Percentiles rank a stretch among this genome's conserved stretches.
Evolutionary conservation across 1,139 yeast species (phyloP).

Genomic region (Pichia sp.): DNA sequence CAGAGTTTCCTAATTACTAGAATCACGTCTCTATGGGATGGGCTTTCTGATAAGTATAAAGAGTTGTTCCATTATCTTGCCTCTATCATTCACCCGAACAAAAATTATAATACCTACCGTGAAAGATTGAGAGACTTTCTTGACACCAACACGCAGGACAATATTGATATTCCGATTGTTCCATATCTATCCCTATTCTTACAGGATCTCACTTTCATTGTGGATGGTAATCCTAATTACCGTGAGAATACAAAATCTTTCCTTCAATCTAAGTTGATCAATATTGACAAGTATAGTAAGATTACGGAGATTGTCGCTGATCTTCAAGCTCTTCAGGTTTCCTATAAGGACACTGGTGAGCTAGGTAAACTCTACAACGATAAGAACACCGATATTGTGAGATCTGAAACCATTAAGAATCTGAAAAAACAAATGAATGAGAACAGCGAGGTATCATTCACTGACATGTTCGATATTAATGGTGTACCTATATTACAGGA

Average conservation of each 20-base stretch:
- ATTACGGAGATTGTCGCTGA: constrained; percentile 71
- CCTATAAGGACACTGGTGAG: constrained; percentile 35
- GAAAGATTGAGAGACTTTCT: constrained; percentile 55
- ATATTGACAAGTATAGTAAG: constrained; percentile 76
- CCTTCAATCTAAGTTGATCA: constrained; percentile 55
- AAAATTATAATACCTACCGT: constrained; percentile 74
- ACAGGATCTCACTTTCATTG: constrained; percentile 81
- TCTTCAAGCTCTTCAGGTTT: constrained; percentile 67
- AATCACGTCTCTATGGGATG: constrained; percentile 57
- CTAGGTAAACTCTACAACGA: constrained; percentile 20
- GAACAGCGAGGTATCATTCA: constrained; percentile 16
- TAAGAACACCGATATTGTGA: constrained; percentile 20
- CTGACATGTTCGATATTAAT: constrained; percentile 28
- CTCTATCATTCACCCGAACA: constrained; percentile 73
- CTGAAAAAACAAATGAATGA: constrained; percentile 17
- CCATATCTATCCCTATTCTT: constrained; percentile 82
- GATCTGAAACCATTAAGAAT: constrained; percentile 25
- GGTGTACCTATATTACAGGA: constrained; percentile 51
- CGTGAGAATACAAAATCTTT: constrained; percentile 49
- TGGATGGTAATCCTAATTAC: constrained; percentile 77
- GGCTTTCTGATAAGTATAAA: constrained; percentile 56
- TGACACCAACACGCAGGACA: constrained; percentile 39
- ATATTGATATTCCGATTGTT: constrained; percentile 58
- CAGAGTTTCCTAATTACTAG: constrained; percentile 78
- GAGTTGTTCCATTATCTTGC: constrained; percentile 61